Conservation (phyloP, 2,329 filamentous ascomycete species). For the Anisogramma anomala region DNA sequence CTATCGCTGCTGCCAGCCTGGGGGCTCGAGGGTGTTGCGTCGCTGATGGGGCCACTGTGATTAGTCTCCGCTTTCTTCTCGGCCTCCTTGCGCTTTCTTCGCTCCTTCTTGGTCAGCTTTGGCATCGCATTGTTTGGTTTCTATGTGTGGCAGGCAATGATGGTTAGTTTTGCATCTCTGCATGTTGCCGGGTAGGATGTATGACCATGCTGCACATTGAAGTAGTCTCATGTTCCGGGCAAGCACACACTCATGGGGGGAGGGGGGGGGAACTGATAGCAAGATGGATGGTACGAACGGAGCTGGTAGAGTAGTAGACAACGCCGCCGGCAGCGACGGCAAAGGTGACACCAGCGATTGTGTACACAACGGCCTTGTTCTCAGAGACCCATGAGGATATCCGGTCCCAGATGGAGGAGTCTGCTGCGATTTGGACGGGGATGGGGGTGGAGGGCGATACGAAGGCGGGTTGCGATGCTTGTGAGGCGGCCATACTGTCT, state of each 20-base stretch:
- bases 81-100: constrained; percentile 75
- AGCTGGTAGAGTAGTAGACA: constrained; percentile 79
- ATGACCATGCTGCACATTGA: no score
- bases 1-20: constrained; percentile 41
- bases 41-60: constrained; percentile 25
- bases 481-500: constrained; percentile 22
- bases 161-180: background rate
- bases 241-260: background rate
- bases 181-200: background rate
- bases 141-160: background rate
- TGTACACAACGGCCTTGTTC: constrained; percentile 92
- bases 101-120: constrained; percentile 82
- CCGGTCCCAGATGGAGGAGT: constrained; percentile 75
- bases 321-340: constrained; percentile 76
- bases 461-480: constrained; percentile 27
- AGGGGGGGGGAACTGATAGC: background rate
- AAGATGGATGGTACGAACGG: constrained; percentile 31
- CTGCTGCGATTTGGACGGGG: constrained; percentile 39
- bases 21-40: constrained; percentile 22
- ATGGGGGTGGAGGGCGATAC: constrained; percentile 33
- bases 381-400: constrained; percentile 86
- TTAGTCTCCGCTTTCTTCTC: constrained; percentile 44
- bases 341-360: constrained; percentile 85
- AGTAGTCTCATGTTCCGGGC: background rate
- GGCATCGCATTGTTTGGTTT: constrained; percentile 41